Base-by-base conservation (phyloP, 1,284 basidiomycete genomes). In the Schizophyllum amplum region DNA sequence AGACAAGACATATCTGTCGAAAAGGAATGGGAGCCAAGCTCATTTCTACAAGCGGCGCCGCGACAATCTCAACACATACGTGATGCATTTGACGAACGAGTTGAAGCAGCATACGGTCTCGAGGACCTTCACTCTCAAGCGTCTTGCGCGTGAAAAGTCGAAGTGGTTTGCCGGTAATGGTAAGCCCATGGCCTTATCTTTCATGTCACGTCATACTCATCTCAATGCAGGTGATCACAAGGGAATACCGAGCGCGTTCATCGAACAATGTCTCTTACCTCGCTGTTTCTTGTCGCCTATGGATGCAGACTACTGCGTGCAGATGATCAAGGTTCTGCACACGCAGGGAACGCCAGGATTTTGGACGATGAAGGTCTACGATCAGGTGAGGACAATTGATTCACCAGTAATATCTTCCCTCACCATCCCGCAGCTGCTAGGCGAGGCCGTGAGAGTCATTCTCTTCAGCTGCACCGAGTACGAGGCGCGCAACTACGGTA, bases 381-480 rank as follows among this genome's bases (percentile, higher is more conserved):
- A 97, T 71, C 89, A 84, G 74, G 91, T 94, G 60, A 57, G 71
- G 60, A 20, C 54, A 21, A 59, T 59, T 24, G 23, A 42, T 42
- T 49, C 17, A 47, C 47, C 33, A 23, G 24, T 13, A 22, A 24
- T 55, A 22, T 2, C 20, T 21, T 50, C 25, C 24, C 55, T 42
- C 55, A 57, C 65, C 25, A 67, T 59, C 22, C 47, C 24, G 17
- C 66, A 94, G 84, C 75, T 96, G 24, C 84, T 97, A 55, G 85
- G 87, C 27, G 89, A 94, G 60, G 86, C 92, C 62, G 79, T 94
- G 51, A 87, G 91, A 51, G 85, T 87, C 6, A 81, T 94, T 9
- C 78, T 98, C 24, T 98, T 95, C 69, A 89, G 91, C 1, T 95
- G 92, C 65, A 97, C 94, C 55, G 96, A 97, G 74, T 93, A 92